These are phyloP conservation scores for Fusarium newnesense DNA, from an alignment of 2,329 filamentous ascomycete species.

Conservation along the genomic window DNA sequence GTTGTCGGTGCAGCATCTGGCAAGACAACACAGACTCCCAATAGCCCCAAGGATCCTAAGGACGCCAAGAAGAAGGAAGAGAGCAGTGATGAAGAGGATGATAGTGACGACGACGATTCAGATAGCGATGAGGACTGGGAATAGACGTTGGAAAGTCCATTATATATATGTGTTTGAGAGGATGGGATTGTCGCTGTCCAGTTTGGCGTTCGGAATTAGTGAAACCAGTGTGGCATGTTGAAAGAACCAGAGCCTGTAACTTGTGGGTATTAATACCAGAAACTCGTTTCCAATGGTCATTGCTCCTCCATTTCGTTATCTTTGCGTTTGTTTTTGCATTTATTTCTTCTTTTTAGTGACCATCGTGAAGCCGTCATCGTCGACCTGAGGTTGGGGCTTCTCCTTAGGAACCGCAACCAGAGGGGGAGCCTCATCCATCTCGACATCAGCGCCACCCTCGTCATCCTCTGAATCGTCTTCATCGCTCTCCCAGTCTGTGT, in stretches of 20 bases:
- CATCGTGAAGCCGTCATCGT: constrained; percentile 84
- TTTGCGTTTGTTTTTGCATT: constrained; percentile 32
- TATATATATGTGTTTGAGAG: constrained; percentile 26
- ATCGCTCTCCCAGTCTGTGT: constrained; percentile 70
- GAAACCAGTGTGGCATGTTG: constrained; percentile 32
- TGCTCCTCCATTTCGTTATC: constrained; percentile 8
- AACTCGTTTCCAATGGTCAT: constrained; percentile 25
- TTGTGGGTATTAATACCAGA: constrained; percentile 44
- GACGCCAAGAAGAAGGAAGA: constrained; percentile 14
- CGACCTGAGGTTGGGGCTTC: constrained; percentile 75
- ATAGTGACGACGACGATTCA: constrained; percentile 21
- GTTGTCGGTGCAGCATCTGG: constrained; percentile 84
- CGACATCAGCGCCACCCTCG: constrained; percentile 66
- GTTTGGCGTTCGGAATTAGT: constrained; percentile 49
- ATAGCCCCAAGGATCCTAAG: constrained; percentile 71
- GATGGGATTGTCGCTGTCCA: constrained; percentile 37
- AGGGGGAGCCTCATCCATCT: constrained; percentile 76
- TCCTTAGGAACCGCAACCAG: constrained; percentile 68
- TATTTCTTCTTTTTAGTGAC: constrained; percentile 72
- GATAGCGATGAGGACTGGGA: constrained; percentile 78
- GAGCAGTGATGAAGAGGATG: constrained; percentile 20
- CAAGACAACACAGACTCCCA: constrained; percentile 80
- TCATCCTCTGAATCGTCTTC: constrained; percentile 68
- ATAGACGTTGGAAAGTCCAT: constrained; percentile 51
- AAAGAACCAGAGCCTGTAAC: constrained; percentile 31